Evolutionary conservation across 2,329 filamentous ascomycete species (phyloP).

Genomic region (Aspergillus tanneri): DNA sequence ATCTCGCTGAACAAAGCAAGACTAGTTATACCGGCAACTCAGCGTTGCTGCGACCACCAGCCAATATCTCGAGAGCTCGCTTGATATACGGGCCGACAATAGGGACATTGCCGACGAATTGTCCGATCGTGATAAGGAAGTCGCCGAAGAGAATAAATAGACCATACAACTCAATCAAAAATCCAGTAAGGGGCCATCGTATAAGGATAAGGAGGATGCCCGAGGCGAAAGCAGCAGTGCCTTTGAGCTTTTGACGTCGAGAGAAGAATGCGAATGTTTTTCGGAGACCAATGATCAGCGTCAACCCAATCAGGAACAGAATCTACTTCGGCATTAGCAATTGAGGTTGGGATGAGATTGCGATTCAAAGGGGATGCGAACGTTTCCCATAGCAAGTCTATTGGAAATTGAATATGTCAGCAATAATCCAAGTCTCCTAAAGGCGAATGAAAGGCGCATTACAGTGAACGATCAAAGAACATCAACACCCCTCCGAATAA

Average conservation of each 20-base stretch:
- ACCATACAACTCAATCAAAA: conserved; percentile 86
- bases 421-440: too few species aligned
- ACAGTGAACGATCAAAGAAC: conserved; percentile 98
- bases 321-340: conserved; percentile 58
- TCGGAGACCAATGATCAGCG: conserved; percentile 87
- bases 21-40: conserved; percentile 60
- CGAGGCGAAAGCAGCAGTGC: conserved; percentile 80
- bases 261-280: conserved; percentile 96
- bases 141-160: conserved; percentile 93
- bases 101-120: conserved; percentile 81
- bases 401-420: conserved; percentile 3
- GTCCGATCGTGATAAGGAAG: conserved; percentile 87
- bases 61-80: conserved; percentile 66
- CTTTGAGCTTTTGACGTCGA: conserved; percentile 85
- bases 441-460: conserved; percentile 38
- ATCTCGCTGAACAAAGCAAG: too few species aligned
- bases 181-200: conserved; percentile 88
- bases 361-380: conserved; percentile 46
- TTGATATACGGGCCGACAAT: conserved; percentile 85
- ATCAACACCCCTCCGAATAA: conserved; percentile 89
- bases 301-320: conserved; percentile 94
- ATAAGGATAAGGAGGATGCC: conserved; percentile 84
- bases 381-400: conserved; percentile 96
- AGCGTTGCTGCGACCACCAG: conserved; percentile 68
- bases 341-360: conserved; percentile 9